Evolutionary conservation across 768 basidiomycete genomes (phyloP).

Genomic region (Cantharellus cinnabarinus): DNA sequence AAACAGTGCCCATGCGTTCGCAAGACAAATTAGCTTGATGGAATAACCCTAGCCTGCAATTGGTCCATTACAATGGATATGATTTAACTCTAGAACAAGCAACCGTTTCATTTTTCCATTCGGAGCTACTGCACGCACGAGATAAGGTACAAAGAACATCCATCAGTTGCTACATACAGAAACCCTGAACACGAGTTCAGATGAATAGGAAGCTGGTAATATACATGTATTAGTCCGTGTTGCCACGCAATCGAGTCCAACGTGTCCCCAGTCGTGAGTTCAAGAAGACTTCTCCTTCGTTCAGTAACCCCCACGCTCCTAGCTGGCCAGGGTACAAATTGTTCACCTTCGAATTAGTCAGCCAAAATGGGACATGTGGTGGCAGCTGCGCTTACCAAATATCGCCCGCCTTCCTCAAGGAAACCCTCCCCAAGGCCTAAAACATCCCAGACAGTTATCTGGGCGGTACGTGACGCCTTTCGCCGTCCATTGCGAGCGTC

Average conservation of each 20-base stretch:
- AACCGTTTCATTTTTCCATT: too few relatives aligned
- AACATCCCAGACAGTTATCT: constrained; percentile 73
- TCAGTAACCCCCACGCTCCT: constrained; percentile 41
- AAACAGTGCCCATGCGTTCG: too few relatives aligned
- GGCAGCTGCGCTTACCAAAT: constrained; percentile 28
- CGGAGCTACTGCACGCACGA: too few relatives aligned
- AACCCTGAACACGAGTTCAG: too few relatives aligned
- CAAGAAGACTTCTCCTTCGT: not conserved
- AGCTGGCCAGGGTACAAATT: constrained; percentile 50
- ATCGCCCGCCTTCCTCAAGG: constrained; percentile 45
- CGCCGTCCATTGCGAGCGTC: constrained; percentile 38
- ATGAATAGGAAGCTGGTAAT: too few relatives aligned
- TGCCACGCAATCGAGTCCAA: not conserved
- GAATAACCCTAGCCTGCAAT: too few relatives aligned
- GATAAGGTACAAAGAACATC: too few relatives aligned
- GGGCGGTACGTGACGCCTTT: constrained; percentile 38
- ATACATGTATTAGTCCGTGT: too few relatives aligned
- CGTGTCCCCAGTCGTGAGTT: not conserved
- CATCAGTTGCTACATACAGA: too few relatives aligned
- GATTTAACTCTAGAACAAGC: too few relatives aligned
- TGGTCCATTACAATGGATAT: too few relatives aligned
- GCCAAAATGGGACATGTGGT: not conserved
- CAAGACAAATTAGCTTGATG: too few relatives aligned
- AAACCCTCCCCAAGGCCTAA: constrained; percentile 26
- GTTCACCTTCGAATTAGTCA: constrained; percentile 25